These are phyloP conservation scores for Auriscalpium orientale DNA, from an alignment of 768 basidiomycete genomes.

Conservation along the genomic window DNA sequence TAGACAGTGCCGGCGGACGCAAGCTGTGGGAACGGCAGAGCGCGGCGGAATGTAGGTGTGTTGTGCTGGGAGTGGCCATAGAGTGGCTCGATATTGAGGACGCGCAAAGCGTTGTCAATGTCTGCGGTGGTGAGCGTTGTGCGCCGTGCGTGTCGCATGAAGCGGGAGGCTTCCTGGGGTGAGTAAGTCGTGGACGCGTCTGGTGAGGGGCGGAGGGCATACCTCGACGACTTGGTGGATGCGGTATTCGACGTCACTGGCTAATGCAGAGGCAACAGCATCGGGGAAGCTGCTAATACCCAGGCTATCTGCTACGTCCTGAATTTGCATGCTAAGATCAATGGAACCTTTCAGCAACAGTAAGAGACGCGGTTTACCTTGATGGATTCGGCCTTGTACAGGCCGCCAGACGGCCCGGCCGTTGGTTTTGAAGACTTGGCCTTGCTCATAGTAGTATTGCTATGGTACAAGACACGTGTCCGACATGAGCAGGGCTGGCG, in stretches of 20 bases:
- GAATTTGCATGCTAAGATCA: neutral
- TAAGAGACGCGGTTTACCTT: neutral
- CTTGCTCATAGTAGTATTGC: neutral
- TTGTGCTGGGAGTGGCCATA: conserved; percentile 75
- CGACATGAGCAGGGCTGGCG: too few relatives aligned
- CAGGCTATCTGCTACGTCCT: conserved; percentile 91
- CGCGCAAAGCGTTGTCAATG: conserved; percentile 89
- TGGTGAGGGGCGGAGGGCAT: conserved; percentile 10
- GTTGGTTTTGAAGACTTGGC: neutral
- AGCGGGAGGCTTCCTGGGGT: conserved; percentile 84
- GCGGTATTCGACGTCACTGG: conserved; percentile 95
- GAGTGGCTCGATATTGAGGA: conserved; percentile 92
- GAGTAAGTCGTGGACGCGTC: conserved; percentile 3
- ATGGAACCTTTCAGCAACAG: neutral
- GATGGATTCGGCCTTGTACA: neutral
- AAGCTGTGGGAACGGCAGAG: conserved; percentile 37
- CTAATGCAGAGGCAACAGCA: conserved; percentile 72
- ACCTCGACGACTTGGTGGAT: conserved; percentile 94
- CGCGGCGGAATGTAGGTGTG: conserved; percentile 52
- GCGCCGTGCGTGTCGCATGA: conserved; percentile 90
- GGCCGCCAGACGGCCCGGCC: neutral
- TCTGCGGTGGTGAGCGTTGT: conserved; percentile 87
- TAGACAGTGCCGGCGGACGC: conserved; percentile 68
- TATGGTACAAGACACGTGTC: too few relatives aligned
- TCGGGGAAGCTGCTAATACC: conserved; percentile 72